A percentile compares a stretch with the other conserved stretches of the same genome.
phyloP scores from a whole-genome alignment of 768 basidiomycete species.

The Macrolepiota dolichaula region DNA sequence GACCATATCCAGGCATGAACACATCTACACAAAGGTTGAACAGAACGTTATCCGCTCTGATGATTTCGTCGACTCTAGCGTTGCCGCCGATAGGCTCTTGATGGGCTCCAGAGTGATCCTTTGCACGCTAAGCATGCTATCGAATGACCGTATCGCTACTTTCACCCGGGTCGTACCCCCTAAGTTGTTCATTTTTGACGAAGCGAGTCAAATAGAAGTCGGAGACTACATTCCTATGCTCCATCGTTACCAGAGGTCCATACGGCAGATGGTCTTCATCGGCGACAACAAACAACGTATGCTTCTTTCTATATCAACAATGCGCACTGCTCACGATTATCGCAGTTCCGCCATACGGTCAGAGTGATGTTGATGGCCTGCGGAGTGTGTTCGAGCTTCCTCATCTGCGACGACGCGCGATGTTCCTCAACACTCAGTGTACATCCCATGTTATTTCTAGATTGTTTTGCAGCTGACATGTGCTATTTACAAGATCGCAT shows the following conservation, averaged over 20 bases:
- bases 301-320: not conserved
- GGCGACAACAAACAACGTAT: conserved; percentile 50
- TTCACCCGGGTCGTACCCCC: conserved; percentile 30
- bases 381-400: conserved; percentile 60
- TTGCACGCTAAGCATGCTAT: conserved; percentile 67
- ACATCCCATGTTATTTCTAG: conserved; percentile 13
- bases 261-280: conserved; percentile 46
- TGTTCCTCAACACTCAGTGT: conserved; percentile 66
- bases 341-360: conserved; percentile 64
- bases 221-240: conserved; percentile 43
- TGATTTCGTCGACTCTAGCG: conserved; percentile 19
- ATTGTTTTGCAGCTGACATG: not conserved
- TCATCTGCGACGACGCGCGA: conserved; percentile 38
- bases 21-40: conserved; percentile 51
- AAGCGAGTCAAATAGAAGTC: conserved; percentile 53
- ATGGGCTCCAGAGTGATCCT: conserved; percentile 50
- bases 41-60: conserved; percentile 48
- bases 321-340: conserved; percentile 15
- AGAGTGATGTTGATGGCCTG: conserved; percentile 45
- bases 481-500: conserved; percentile 46
- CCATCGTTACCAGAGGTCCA: conserved; percentile 25
- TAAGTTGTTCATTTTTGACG: conserved; percentile 44
- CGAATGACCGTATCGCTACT: conserved; percentile 24
- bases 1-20: conserved; percentile 58
- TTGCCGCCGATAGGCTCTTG: conserved; percentile 24